Conservation (phyloP, 1,284 basidiomycete species). For the Leccinum insigne region DNA sequence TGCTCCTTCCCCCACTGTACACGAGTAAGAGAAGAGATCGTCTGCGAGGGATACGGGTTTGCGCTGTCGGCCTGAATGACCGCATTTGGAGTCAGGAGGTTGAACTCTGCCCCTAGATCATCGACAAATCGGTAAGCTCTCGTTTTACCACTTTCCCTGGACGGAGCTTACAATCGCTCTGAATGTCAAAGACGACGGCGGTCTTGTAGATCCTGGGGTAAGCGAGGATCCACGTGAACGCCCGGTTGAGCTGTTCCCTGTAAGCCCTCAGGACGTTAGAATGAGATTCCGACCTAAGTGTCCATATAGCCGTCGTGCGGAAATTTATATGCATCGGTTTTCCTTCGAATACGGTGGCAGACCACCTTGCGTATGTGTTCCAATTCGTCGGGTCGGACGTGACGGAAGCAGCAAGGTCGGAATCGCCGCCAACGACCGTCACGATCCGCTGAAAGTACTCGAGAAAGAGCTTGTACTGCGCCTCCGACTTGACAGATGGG, state of each 20-base stretch:
- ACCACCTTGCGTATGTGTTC: not conserved
- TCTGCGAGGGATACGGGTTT: not conserved
- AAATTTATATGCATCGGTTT: not conserved
- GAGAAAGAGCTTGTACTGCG: not conserved
- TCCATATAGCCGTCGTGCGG: not conserved
- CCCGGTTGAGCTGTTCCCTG: not conserved
- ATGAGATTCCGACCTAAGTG: not conserved
- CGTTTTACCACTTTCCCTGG: not conserved
- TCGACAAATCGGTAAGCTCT: not conserved
- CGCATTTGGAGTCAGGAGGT: not conserved
- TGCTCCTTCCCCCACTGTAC: not conserved
- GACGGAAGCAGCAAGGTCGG: not conserved
- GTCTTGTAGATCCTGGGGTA: not conserved
- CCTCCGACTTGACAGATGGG: not conserved
- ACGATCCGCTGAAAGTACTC: not conserved
- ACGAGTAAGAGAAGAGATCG: not conserved
- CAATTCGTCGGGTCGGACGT: not conserved
- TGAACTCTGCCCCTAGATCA: not conserved
- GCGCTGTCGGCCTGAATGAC: not conserved
- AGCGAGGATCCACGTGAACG: not conserved
- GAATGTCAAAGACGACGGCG: not conserved
- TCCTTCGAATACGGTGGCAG: not conserved
- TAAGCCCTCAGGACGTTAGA: not conserved
- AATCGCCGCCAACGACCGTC: not conserved
- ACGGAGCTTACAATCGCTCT: not conserved